phyloP scores from a whole-genome alignment of 495 filamentous ascomycete species.

The Terfezia claveryi region DNA sequence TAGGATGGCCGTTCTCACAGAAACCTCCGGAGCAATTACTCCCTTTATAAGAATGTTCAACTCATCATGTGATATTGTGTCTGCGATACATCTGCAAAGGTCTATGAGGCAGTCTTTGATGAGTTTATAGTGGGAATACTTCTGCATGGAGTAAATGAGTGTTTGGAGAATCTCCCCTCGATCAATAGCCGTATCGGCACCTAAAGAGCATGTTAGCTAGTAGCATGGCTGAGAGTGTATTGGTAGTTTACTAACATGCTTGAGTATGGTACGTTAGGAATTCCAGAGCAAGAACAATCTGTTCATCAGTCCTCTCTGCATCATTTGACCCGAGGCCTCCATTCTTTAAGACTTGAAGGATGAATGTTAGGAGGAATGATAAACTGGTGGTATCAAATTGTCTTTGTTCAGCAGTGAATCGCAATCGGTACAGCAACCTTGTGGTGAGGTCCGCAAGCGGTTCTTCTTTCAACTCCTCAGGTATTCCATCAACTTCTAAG shows the following conservation, averaged over 20 bases:
- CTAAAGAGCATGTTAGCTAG: slow-evolving; percentile 17
- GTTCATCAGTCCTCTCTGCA: slow-evolving; percentile 59
- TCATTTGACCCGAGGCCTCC: slow-evolving; percentile 50
- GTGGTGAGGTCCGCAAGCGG: slow-evolving; percentile 69
- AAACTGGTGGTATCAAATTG: slow-evolving; percentile 72
- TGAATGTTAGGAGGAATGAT: slow-evolving; percentile 64
- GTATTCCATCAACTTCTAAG: slow-evolving; percentile 46
- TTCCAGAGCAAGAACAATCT: slow-evolving; percentile 76
- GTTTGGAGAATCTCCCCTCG: slow-evolving; percentile 45
- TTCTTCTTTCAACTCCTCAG: slow-evolving; percentile 50
- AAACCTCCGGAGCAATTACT: slow-evolving; percentile 48
- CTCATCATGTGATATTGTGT: slow-evolving; percentile 49
- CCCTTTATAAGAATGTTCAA: slow-evolving; percentile 49
- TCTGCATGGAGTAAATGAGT: slow-evolving; percentile 63
- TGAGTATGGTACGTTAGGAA: slow-evolving; percentile 72
- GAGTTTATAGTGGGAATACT: slow-evolving; percentile 75
- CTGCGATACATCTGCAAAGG: slow-evolving; percentile 54
- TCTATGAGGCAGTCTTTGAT: slow-evolving; percentile 81
- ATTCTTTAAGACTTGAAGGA: slow-evolving; percentile 49
- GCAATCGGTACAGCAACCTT: slow-evolving; percentile 69
- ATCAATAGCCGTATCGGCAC: slow-evolving; percentile 48
- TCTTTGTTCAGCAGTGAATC: slow-evolving; percentile 75
- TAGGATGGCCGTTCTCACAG: slow-evolving; percentile 69
- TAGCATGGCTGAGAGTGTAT: background rate
- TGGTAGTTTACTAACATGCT: slow-evolving; percentile 26